phyloP scores from a whole-genome alignment of 345 rosid genomes.

The Gossypium herbaceum region DNA sequence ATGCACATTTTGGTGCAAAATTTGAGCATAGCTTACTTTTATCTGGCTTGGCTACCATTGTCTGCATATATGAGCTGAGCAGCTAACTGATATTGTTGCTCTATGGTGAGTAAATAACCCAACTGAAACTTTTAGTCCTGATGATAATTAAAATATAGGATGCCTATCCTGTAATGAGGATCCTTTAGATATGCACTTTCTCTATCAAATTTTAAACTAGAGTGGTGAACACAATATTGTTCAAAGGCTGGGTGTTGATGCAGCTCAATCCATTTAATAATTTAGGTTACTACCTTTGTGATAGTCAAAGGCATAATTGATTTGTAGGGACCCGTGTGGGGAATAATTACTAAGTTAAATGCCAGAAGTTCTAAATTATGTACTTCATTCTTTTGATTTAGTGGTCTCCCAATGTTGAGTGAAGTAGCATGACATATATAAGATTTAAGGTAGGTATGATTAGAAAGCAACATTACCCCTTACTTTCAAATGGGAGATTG shows the following conservation, averaged over 20 bases:
- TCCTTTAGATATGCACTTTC: background rate
- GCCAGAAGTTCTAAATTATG: background rate
- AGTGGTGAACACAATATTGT: background rate
- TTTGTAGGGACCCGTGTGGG: background rate
- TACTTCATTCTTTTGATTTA: background rate
- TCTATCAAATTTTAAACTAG: background rate
- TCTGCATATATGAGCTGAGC: slow-evolving; percentile 3
- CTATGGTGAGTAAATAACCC: background rate
- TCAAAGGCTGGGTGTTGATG: background rate
- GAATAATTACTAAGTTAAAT: background rate
- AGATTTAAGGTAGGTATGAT: background rate
- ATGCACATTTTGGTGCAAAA: background rate
- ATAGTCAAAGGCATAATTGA: background rate
- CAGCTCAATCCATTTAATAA: background rate
- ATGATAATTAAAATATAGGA: background rate
- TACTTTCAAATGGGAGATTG: background rate
- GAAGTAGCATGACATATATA: background rate
- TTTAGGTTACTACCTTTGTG: background rate
- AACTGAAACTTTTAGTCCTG: background rate
- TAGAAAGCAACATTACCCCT: background rate
- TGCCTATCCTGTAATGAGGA: background rate
- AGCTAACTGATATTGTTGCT: background rate
- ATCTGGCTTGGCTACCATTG: background rate
- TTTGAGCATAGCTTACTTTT: background rate
- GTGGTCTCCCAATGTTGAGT: background rate